These are phyloP conservation scores for Eucalyptus decipiens DNA, from an alignment of 345 rosid species.

Conservation along the genomic window DNA sequence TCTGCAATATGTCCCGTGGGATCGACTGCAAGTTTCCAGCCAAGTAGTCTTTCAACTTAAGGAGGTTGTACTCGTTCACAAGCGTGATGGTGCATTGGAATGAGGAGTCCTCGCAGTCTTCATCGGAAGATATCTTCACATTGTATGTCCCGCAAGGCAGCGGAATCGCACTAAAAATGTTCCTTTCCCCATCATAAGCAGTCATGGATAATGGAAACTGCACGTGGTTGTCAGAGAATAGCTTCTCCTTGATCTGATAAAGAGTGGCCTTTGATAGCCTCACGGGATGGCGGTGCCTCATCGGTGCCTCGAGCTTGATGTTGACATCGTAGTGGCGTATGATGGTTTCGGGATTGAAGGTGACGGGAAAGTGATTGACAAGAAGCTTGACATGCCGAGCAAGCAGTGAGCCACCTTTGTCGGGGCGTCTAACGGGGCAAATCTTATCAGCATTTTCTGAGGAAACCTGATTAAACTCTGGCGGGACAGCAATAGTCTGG, in stretches of 20 bases:
- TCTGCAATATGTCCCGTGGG: slow-evolving; percentile 81
- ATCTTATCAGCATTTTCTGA: neutral
- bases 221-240: slow-evolving; percentile 24
- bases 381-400: slow-evolving; percentile 18
- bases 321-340: slow-evolving; percentile 62
- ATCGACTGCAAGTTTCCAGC: slow-evolving; percentile 5
- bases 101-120: slow-evolving; percentile 16
- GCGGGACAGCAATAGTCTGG: neutral
- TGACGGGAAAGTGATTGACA: slow-evolving; percentile 57
- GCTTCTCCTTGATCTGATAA: slow-evolving; percentile 40
- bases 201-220: slow-evolving; percentile 51
- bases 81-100: slow-evolving; percentile 34
- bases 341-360: slow-evolving; percentile 29
- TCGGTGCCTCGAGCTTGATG: slow-evolving; percentile 22
- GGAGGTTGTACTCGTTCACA: slow-evolving; percentile 52
- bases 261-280: slow-evolving; percentile 32
- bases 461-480: neutral
- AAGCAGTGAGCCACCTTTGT: slow-evolving; percentile 41
- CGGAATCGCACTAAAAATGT: slow-evolving; percentile 52
- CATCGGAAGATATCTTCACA: slow-evolving; percentile 32
- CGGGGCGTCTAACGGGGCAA: slow-evolving; percentile 48
- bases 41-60: slow-evolving; percentile 52
- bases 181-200: slow-evolving; percentile 80
- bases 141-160: slow-evolving; percentile 43
- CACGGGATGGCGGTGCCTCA: slow-evolving; percentile 7